Percentiles rank a stretch among this genome's conserved stretches.
These are phyloP conservation scores for Aspergillus incahuasiensis DNA, from an alignment of 495 filamentous ascomycete genomes.

Conservation along the genomic window DNA sequence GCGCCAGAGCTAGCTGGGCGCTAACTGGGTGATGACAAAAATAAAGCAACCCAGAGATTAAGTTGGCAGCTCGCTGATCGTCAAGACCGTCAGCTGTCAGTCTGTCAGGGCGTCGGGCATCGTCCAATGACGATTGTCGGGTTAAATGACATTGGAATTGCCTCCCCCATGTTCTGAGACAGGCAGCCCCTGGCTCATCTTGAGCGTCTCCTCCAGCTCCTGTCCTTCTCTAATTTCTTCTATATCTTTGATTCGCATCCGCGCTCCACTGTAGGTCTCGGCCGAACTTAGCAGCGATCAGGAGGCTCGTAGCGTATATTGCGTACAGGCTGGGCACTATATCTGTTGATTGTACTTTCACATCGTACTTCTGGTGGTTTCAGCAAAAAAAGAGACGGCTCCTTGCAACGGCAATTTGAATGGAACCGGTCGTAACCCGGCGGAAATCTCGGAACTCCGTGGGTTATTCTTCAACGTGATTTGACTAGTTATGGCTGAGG, in stretches of 20 bases:
- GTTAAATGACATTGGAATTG: not conserved
- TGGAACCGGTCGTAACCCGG: not conserved
- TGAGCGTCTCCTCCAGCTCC: not conserved
- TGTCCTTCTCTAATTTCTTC: not conserved
- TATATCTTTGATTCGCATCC: not conserved
- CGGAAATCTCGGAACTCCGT: not conserved
- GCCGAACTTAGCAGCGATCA: not conserved
- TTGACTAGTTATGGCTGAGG: not conserved
- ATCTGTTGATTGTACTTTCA: not conserved
- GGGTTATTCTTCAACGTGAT: not conserved
- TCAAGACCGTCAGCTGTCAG: constrained; percentile 4
- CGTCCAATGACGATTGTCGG: constrained; percentile 1
- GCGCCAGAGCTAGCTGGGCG: constrained; percentile 8
- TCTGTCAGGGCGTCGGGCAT: not conserved
- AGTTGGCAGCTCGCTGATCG: constrained; percentile 7
- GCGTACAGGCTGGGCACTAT: not conserved
- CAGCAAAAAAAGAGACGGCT: not conserved
- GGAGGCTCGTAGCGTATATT: not conserved
- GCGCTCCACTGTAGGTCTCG: not conserved
- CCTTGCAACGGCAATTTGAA: not conserved
- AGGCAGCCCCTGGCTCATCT: constrained; percentile 6
- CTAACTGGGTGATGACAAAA: constrained; percentile 6
- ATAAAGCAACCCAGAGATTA: constrained; percentile 6
- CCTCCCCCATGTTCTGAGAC: not conserved
- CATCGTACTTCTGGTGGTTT: not conserved